Evolutionary conservation across 441 rosid genomes (phyloP), one percentile per base, ranked within the genome.

Genomic region (Adansonia gregorii): DNA sequence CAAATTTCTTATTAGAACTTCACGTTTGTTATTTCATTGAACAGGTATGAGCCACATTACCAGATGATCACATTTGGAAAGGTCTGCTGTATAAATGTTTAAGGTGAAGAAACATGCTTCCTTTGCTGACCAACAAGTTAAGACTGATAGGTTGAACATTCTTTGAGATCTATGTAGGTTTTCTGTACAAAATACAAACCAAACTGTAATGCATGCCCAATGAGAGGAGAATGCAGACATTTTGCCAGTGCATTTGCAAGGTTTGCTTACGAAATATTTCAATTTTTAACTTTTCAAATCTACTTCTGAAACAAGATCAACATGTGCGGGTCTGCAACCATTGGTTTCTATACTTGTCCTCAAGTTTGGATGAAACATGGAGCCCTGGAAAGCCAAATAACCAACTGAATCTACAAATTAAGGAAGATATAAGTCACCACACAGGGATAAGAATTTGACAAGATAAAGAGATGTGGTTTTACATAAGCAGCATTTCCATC

Each of bases 201-300:
- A 64, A 92, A 92, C 71, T 90, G 96, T 84, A 92, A 92, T 46
- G 88, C 94, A 20, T 92, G 96, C 75, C 94, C 94, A 0, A 90
- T 92, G 96, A 89, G 92, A 83, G 92, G 92, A 65, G 94, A 92
- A 74, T 92, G 96, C 84, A 90, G 93, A 78, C 94, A 92, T 66
- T 92, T 90, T 78, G 96, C 96, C 3, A 92, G 96, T 83, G 94
- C 94, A 15, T 92, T 90, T 87, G 91, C 94, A 83, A 92, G 93
- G 94, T 90, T 64, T 63, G 81, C 41, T 19, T 46, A 24, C 61
- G n/a, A n/a, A 73, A 65, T 74, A 19, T 72, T 78, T 78, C 79
- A 79, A 12, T 41, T 65, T 63, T 75, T 39, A 60, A 49, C 56
- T 65, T 22, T 60, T 68, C 61, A 72, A 41, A 12, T 68, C 31